Evolutionary conservation across 192 early-diverging fungal species (phyloP).

Genomic region (Podila horticola): DNA sequence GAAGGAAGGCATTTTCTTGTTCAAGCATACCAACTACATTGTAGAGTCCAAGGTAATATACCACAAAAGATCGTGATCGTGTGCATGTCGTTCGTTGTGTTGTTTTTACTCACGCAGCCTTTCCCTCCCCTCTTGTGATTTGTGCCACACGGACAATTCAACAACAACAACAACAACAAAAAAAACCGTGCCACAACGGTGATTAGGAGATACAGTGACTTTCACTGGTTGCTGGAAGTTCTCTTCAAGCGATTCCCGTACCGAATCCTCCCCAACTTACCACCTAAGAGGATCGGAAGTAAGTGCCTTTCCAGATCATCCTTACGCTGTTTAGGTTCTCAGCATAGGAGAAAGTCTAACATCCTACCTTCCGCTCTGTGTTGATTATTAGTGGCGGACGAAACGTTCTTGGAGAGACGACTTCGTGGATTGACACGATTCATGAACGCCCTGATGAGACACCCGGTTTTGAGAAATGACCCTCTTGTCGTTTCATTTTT

Average conservation of each 20-base stretch:
- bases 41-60: slow-evolving; percentile 72
- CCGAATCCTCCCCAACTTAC: slow-evolving; percentile 82
- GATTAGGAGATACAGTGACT: slow-evolving; percentile 90
- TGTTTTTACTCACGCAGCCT: not conserved
- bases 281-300: slow-evolving; percentile 91
- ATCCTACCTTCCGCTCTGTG: not conserved
- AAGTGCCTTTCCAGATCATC: slow-evolving; percentile 17
- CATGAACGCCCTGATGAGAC: slow-evolving; percentile 78
- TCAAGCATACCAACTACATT: slow-evolving; percentile 92
- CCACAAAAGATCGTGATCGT: not conserved
- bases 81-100: slow-evolving; percentile 7
- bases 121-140: not conserved
- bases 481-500: slow-evolving; percentile 71
- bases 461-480: slow-evolving; percentile 77
- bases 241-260: slow-evolving; percentile 84
- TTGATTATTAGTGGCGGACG: slow-evolving; percentile 60
- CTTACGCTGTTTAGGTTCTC: not conserved
- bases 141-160: slow-evolving; percentile 14
- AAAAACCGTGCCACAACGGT: slow-evolving; percentile 65
- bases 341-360: no score
- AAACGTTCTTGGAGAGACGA: slow-evolving; percentile 75
- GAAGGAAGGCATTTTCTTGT: slow-evolving; percentile 66
- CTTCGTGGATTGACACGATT: slow-evolving; percentile 77
- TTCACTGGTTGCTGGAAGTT: slow-evolving; percentile 87
- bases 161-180: no score